Base-by-base conservation (phyloP, 148 eudicot genomes). In the Rheum nobile region DNA sequence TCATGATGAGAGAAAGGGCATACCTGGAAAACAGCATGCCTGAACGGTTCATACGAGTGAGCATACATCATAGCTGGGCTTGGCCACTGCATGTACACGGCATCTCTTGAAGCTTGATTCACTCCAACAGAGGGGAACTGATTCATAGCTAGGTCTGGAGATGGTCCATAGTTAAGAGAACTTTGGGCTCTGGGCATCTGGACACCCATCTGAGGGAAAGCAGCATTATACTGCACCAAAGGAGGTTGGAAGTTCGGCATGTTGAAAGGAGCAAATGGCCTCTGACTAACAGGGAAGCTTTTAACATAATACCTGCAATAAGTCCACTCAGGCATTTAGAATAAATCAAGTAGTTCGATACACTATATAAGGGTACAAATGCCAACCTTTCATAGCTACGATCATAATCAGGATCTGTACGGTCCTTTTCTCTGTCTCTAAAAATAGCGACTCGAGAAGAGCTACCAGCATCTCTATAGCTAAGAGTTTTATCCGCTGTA, bases 381-480 rank as follows among this genome's bases (percentile, higher is more conserved):
- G 32, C 72, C 3, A 76, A 91, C 98, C 98, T 91, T 6, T 82
- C 87, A 80, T 91, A 94, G 76, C 86, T 91, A 54, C 98, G 88
- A 67, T 94, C 98, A 85, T 94, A 94, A 78, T 94, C 98, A 73
- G 98, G 98, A 80, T 94, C 98, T 59, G 71, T 78, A 28, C 86
- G 90, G 75, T 94, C 98, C 79, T 94, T 94, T 79, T 91, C 98
- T 84, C 88, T 88, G 83, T 94, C 98, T 81, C 87, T 91, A 57
- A 94, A 79, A 75, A 91, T 89, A 19, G 70, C 76, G 73, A 92
- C 95, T 55, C 91, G 84, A 8, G 91, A 87, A 79, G 86, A 73
- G 75, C 79, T 75, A 28, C 88, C 89, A 35, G 74, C 42, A 61
- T 92, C 96, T 83, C 86, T 88, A 37, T 67, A 73, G 59, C 35